A percentile compares a stretch with the other conserved stretches of the same genome.
These are phyloP conservation scores for Yamagishiella unicocca DNA, from an alignment of 139 green algal genomes.

Conservation along the genomic window DNA sequence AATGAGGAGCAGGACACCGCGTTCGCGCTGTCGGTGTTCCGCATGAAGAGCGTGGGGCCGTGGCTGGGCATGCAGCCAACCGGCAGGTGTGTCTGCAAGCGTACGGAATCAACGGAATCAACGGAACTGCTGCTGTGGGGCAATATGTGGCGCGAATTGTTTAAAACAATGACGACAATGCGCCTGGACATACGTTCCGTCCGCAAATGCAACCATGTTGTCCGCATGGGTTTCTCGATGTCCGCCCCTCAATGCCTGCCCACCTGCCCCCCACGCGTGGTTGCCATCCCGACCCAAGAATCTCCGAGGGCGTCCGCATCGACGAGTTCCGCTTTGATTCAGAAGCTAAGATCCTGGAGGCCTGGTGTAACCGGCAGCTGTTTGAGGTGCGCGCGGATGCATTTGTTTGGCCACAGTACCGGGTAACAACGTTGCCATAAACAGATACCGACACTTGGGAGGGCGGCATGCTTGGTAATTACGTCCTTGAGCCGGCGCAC, in stretches of 20 bases:
- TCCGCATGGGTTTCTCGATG: too few relatives aligned
- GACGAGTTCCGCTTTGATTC: constrained; percentile 26
- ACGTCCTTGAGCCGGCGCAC: too few relatives aligned
- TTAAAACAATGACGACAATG: too few relatives aligned
- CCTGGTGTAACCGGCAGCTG: constrained; percentile 27
- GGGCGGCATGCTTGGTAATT: too few relatives aligned
- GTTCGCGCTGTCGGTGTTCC: constrained; percentile 7
- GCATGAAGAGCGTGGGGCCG: background rate
- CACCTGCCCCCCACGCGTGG: background rate
- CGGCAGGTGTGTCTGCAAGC: background rate
- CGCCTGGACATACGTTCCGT: too few relatives aligned
- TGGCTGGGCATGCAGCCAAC: background rate
- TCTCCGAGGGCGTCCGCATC: constrained; percentile 26
- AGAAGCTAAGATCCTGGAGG: constrained; percentile 24
- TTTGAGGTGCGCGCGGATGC: background rate
- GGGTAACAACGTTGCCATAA: too few relatives aligned
- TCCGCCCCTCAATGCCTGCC: too few relatives aligned
- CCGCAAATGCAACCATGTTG: too few relatives aligned
- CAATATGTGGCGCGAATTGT: too few relatives aligned
- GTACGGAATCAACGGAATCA: background rate
- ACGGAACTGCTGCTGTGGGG: too few relatives aligned
- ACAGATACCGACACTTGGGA: too few relatives aligned
- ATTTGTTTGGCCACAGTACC: background rate
- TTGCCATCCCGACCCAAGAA: background rate
- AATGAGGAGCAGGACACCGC: background rate